These are phyloP conservation scores for Aegilops bicornis DNA, from an alignment of 176 grass and related monocot species.

Conservation along the genomic window DNA sequence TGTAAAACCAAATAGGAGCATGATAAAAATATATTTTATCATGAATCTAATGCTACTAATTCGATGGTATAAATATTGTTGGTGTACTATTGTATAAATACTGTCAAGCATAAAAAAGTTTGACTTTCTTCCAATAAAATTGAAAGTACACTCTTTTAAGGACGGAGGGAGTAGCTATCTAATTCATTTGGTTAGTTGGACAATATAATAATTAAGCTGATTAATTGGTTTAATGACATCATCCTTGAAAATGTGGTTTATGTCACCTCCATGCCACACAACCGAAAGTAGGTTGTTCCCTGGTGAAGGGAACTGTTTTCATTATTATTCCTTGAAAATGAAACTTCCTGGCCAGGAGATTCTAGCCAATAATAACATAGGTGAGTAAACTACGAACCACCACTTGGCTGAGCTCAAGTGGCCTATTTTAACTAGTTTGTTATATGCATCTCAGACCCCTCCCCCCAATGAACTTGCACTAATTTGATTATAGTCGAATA, in stretches of 20 bases:
- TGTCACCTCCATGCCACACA: slow-evolving; percentile 12
- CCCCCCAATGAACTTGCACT: background rate
- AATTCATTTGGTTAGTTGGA: no score
- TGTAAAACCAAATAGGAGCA: no score
- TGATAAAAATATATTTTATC: no score
- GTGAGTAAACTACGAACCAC: background rate
- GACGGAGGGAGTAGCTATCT: no score
- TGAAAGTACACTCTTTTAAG: no score
- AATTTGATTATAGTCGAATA: background rate
- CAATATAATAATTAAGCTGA: background rate
- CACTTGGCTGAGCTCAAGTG: background rate
- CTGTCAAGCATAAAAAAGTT: no score
- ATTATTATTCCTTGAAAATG: background rate
- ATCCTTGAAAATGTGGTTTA: background rate
- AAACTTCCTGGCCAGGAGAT: slow-evolving; percentile 20
- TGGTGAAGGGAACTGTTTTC: background rate
- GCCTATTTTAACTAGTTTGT: background rate
- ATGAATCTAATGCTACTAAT: no score
- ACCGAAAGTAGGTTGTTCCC: background rate
- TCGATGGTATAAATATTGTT: no score
- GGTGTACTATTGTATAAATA: no score
- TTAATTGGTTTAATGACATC: slow-evolving; percentile 12
- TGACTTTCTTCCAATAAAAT: no score
- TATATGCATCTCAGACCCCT: background rate
- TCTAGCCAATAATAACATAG: background rate